Evolutionary conservation across 352 stramenopile species (phyloP).

Genomic region (Blastocystis sp.): DNA sequence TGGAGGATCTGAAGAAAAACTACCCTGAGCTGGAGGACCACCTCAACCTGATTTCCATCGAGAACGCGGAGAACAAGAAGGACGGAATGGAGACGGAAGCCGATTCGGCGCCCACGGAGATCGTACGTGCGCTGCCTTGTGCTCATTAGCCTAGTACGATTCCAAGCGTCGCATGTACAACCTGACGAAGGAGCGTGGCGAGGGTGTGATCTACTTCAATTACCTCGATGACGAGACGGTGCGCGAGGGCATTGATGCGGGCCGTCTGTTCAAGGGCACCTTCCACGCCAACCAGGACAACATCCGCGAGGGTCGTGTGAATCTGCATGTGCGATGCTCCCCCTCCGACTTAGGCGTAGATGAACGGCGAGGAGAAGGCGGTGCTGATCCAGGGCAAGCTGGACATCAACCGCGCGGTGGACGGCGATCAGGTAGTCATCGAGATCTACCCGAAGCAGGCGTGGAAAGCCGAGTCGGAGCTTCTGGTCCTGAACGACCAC

Average conservation of each 20-base stretch:
- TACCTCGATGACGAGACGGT: conserved; percentile 70
- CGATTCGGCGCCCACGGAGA: neutral
- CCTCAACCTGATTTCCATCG: conserved; percentile 39
- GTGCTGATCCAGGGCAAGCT: conserved; percentile 71
- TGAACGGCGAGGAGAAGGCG: conserved; percentile 1
- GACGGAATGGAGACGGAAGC: neutral
- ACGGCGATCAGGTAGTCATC: conserved; percentile 94
- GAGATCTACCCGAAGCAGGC: conserved; percentile 83
- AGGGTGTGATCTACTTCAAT: conserved; percentile 36
- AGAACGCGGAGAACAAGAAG: conserved; percentile 9
- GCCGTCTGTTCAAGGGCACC: conserved; percentile 82
- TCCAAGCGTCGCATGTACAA: neutral
- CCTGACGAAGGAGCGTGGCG: conserved; percentile 41
- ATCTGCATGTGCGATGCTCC: conserved; percentile 68
- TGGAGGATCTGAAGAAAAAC: conserved; percentile 24
- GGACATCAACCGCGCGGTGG: conserved; percentile 92
- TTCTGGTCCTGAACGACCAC: conserved; percentile 78
- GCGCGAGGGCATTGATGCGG: conserved; percentile 69
- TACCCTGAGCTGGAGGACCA: conserved; percentile 25
- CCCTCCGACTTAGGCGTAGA: conserved; percentile 37
- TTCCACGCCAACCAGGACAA: conserved; percentile 83
- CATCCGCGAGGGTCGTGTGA: conserved; percentile 74
- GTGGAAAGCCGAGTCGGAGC: conserved; percentile 80
- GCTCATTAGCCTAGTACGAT: conserved; percentile 21
- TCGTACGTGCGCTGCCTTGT: conserved; percentile 22